These are phyloP conservation scores for Pluteus cervinus DNA, from an alignment of 768 basidiomycete genomes.

Conservation along the genomic window DNA sequence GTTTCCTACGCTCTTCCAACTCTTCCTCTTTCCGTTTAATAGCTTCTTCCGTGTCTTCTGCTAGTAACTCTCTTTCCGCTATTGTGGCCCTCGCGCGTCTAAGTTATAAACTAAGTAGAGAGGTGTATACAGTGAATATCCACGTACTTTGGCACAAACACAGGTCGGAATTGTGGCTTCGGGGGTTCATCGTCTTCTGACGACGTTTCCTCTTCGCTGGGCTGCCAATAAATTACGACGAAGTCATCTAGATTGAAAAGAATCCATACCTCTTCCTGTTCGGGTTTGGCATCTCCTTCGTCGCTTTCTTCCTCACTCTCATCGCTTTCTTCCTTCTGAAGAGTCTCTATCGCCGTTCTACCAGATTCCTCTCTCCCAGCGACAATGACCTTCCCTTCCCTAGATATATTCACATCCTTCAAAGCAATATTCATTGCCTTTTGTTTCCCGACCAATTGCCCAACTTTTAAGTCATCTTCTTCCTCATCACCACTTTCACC, in stretches of 20 bases:
- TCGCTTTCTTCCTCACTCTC: slow-evolving; percentile 14
- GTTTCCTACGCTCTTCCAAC: slow-evolving; percentile 76
- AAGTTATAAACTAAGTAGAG: slow-evolving; percentile 8
- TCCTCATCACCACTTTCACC: slow-evolving; percentile 37
- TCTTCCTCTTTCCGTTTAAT: slow-evolving; percentile 64
- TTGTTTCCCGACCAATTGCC: slow-evolving; percentile 24
- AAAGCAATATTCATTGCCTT: slow-evolving; percentile 70
- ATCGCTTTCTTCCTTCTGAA: slow-evolving; percentile 7
- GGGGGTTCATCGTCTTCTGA: slow-evolving; percentile 72
- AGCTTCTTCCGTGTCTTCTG: slow-evolving; percentile 72
- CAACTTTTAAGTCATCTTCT: slow-evolving; percentile 38
- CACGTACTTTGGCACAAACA: slow-evolving; percentile 90
- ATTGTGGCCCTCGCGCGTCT: slow-evolving; percentile 78
- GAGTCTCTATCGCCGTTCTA: slow-evolving; percentile 54
- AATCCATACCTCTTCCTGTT: slow-evolving; percentile 39
- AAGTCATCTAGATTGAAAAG: slow-evolving; percentile 2
- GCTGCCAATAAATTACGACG: slow-evolving; percentile 36
- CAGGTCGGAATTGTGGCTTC: slow-evolving; percentile 80
- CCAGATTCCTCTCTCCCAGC: slow-evolving; percentile 77
- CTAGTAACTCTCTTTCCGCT: slow-evolving; percentile 58
- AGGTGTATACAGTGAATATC: neutral
- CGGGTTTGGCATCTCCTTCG: slow-evolving; percentile 18
- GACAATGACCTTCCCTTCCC: slow-evolving; percentile 74
- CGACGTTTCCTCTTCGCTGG: slow-evolving; percentile 82
- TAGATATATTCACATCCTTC: slow-evolving; percentile 76